These are phyloP conservation scores for Trametopsis cervina DNA, from an alignment of 768 basidiomycete genomes.

Conservation along the genomic window DNA sequence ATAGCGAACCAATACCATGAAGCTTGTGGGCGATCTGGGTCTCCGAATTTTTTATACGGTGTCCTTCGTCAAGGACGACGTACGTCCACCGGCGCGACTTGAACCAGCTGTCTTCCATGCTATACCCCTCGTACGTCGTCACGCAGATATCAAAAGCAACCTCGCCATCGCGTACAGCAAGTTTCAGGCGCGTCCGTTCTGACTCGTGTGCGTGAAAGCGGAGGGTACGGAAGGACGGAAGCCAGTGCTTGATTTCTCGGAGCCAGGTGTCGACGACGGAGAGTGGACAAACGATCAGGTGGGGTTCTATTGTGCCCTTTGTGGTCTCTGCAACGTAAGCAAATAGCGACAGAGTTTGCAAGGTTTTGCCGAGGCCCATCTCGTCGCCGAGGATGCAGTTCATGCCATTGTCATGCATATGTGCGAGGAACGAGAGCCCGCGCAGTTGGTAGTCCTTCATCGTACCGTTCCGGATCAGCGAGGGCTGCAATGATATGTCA, in stretches of 20 bases:
- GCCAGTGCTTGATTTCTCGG: constrained; percentile 47
- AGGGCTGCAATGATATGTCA: constrained; percentile 40
- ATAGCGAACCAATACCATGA: constrained; percentile 47
- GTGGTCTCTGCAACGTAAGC: constrained; percentile 57
- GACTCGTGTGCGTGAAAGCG: constrained; percentile 54
- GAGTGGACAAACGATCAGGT: constrained; percentile 68
- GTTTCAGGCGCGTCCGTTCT: constrained; percentile 52
- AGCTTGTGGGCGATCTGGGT: constrained; percentile 46
- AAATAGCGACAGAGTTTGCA: constrained; percentile 62
- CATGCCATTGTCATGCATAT: constrained; percentile 69
- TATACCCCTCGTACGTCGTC: constrained; percentile 65
- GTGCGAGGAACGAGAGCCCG: constrained; percentile 58
- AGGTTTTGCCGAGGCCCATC: constrained; percentile 62
- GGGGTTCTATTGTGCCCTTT: constrained; percentile 45
- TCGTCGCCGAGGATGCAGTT: constrained; percentile 71
- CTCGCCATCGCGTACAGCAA: constrained; percentile 29
- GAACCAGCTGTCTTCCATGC: constrained; percentile 52
- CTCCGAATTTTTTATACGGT: constrained; percentile 66
- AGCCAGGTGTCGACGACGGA: constrained; percentile 47
- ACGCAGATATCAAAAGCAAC: constrained; percentile 43
- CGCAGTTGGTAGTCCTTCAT: constrained; percentile 75
- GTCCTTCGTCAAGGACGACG: constrained; percentile 60
- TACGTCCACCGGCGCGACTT: constrained; percentile 52
- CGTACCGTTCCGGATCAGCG: constrained; percentile 42
- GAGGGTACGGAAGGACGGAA: constrained; percentile 42